A percentile compares a stretch with the other conserved stretches of the same genome.
Conservation (phyloP, 1,139 yeast genomes). For the Williopsis jadinii region DNA sequence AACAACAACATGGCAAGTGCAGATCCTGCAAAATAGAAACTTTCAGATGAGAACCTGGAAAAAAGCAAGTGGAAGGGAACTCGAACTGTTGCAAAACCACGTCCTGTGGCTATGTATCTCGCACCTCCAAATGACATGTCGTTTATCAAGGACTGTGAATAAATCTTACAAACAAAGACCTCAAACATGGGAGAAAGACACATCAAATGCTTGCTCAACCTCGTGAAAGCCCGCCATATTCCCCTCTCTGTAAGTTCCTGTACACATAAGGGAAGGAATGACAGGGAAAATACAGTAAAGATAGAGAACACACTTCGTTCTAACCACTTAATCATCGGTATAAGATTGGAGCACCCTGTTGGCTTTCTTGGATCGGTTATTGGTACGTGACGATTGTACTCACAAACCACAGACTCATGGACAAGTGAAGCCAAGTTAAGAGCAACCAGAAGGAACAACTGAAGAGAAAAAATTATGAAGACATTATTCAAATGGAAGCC, state of each 20-base stretch:
- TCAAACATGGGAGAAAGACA: conserved; percentile 68
- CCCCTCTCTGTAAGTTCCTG: conserved; percentile 73
- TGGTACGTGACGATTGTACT: conserved; percentile 53
- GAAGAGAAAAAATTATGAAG: conserved; percentile 62
- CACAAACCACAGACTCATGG: conserved; percentile 58
- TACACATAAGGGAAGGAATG: conserved; percentile 62
- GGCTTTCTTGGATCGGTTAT: conserved; percentile 56
- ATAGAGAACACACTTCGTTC: conserved; percentile 70
- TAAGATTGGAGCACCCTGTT: conserved; percentile 58
- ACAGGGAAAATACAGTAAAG: conserved; percentile 66
- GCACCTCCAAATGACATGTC: conserved; percentile 75
- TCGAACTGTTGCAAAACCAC: conserved; percentile 75
- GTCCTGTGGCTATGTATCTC: conserved; percentile 67
- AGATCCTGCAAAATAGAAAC: conserved; percentile 65
- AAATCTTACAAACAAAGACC: conserved; percentile 68
- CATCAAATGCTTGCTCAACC: conserved; percentile 54
- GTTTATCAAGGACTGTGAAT: conserved; percentile 55
- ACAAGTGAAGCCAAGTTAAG: conserved; percentile 62
- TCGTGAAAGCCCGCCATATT: conserved; percentile 59
- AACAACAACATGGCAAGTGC: conserved; percentile 54
- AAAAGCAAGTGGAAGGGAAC: conserved; percentile 61
- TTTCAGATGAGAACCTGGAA: conserved; percentile 65
- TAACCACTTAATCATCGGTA: conserved; percentile 65
- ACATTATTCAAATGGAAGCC: conserved; percentile 71
- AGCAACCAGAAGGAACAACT: conserved; percentile 56